Evolutionary conservation across 2,329 filamentous ascomycete genomes (phyloP).

Genomic region (Exserohilum rostratum): DNA sequence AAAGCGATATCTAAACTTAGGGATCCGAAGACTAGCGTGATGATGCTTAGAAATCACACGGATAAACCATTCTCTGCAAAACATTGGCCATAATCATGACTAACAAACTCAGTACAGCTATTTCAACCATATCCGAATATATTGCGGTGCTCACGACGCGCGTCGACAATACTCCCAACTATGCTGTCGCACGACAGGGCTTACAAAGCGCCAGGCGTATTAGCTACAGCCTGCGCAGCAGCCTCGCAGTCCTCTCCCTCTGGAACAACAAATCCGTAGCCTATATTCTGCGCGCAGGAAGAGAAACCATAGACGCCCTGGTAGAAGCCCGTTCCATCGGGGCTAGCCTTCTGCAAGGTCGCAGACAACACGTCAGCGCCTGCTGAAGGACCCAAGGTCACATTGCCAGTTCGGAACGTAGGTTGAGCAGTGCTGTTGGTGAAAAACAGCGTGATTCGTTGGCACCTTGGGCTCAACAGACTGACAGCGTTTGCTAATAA

Average conservation of each 20-base stretch:
- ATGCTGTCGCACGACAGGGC: neutral
- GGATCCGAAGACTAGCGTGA: too few relatives aligned
- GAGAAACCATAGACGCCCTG: slow-evolving; percentile 13
- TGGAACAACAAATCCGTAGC: slow-evolving; percentile 11
- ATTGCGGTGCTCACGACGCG: neutral
- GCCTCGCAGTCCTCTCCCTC: slow-evolving; percentile 17
- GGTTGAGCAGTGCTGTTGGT: slow-evolving; percentile 15
- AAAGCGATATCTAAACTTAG: neutral
- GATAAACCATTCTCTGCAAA: too few relatives aligned
- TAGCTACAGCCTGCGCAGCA: slow-evolving; percentile 8
- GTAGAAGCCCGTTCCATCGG: slow-evolving; percentile 7
- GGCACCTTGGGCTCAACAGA: slow-evolving; percentile 8
- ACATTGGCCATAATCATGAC: too few relatives aligned
- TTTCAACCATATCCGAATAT: neutral
- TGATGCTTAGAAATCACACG: too few relatives aligned
- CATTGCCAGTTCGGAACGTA: slow-evolving; percentile 11
- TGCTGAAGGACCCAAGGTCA: slow-evolving; percentile 15
- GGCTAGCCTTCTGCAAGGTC: slow-evolving; percentile 8
- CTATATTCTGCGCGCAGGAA: slow-evolving; percentile 17
- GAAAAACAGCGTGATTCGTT: slow-evolving; percentile 15
- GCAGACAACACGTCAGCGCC: slow-evolving; percentile 1
- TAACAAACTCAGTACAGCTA: neutral
- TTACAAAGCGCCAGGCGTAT: slow-evolving; percentile 11
- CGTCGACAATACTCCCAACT: neutral
- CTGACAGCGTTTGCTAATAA: slow-evolving; percentile 1